Conservation (phyloP, 345 rosid species). For the Hypericum perforatum region DNA sequence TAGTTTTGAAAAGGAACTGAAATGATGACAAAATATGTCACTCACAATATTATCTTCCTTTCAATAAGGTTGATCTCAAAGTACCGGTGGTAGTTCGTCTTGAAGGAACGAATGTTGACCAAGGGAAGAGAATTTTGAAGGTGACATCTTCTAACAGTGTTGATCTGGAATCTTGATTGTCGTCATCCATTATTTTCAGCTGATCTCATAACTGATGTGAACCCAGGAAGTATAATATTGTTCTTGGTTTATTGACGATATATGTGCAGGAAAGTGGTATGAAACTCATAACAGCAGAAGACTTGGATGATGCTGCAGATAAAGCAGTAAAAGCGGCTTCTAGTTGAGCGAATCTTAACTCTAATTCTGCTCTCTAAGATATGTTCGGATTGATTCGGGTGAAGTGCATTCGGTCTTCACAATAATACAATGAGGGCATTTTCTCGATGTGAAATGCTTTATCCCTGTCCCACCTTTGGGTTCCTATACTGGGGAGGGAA, state of each 20-base stretch:
- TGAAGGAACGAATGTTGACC: slow-evolving; percentile 45
- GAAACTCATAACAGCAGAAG: slow-evolving; percentile 82
- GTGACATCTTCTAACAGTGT: slow-evolving; percentile 18
- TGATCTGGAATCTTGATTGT: no score
- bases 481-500: no score
- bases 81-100: slow-evolving; percentile 76
- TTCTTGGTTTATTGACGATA: slow-evolving; percentile 1
- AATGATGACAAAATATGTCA: no score
- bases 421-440: no score
- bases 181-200: no score
- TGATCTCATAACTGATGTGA: no score
- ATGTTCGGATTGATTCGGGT: no score
- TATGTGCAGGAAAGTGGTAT: slow-evolving; percentile 82
- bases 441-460: no score
- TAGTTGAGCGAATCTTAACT: slow-evolving; percentile 1
- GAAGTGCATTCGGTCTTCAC: no score
- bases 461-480: no score
- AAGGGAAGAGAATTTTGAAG: slow-evolving; percentile 91
- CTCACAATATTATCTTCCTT: neutral
- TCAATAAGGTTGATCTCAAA: slow-evolving; percentile 63
- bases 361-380: no score
- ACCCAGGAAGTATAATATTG: neutral
- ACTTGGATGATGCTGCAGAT: slow-evolving; percentile 96
- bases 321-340: slow-evolving; percentile 61
- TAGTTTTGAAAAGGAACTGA: no score